A percentile compares a stretch with the other conserved stretches of the same genome.
Conservation (phyloP, 495 filamentous ascomycete species). For the Thozetella sp. region DNA sequence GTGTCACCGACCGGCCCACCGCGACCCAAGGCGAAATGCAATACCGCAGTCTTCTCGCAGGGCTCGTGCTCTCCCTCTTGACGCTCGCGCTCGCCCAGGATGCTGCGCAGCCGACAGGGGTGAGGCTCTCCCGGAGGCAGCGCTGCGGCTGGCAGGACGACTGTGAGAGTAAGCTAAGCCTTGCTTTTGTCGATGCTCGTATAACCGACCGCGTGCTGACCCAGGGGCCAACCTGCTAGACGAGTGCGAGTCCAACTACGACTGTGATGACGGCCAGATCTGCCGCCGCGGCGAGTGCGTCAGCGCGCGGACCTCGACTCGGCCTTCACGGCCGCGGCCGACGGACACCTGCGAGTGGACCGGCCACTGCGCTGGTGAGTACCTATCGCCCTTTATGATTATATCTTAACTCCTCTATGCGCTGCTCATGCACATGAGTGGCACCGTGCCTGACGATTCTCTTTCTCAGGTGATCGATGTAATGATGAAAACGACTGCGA, state of each 20-base stretch:
- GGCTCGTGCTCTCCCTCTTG: neutral
- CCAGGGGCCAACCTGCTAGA: neutral
- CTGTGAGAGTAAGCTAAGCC: neutral
- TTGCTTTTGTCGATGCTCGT: no score
- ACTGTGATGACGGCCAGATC: neutral
- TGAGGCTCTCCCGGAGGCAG: neutral
- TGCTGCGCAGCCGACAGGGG: neutral
- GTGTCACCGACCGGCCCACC: no score
- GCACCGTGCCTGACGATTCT: no score
- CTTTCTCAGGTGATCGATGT: neutral
- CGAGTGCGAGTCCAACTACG: neutral
- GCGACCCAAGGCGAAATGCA: neutral
- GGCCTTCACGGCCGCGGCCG: neutral
- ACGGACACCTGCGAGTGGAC: neutral
- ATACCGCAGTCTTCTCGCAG: neutral
- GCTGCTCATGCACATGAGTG: neutral
- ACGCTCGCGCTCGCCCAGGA: neutral
- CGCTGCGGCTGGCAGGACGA: neutral
- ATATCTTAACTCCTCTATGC: neutral
- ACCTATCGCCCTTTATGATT: neutral
- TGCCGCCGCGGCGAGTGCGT: neutral
- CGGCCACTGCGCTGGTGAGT: neutral
- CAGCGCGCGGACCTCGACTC: neutral
- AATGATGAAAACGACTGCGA: neutral
- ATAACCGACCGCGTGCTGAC: no score